Percentiles rank a stretch among this genome's conserved stretches.
Conservation (phyloP, 2,329 filamentous ascomycete species). For the Fusarium guadeloupense region DNA sequence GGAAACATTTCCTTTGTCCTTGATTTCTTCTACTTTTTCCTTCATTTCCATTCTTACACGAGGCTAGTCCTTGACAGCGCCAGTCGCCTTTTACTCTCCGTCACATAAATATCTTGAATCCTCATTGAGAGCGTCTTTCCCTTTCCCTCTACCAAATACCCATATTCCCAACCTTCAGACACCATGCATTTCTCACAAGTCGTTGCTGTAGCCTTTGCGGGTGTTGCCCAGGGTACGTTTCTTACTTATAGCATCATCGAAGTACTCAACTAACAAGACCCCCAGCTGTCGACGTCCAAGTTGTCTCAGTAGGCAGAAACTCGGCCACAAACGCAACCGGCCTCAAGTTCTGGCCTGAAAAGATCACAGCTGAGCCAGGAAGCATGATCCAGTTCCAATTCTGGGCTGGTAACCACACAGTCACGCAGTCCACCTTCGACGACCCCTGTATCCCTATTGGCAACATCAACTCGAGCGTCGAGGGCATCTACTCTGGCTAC, state of each 20-base stretch:
- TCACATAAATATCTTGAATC: neutral
- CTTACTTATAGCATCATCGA: neutral
- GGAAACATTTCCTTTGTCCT: constrained; percentile 42
- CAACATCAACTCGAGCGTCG: constrained; percentile 59
- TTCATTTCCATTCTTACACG: constrained; percentile 37
- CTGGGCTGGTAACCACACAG: constrained; percentile 76
- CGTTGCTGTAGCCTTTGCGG: constrained; percentile 57
- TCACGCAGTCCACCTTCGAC: constrained; percentile 80
- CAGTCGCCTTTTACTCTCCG: constrained; percentile 40
- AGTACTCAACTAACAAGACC: constrained; percentile 15
- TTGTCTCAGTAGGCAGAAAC: constrained; percentile 69
- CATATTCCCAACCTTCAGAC: constrained; percentile 44
- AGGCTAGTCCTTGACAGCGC: constrained; percentile 48
- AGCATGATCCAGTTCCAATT: constrained; percentile 75
- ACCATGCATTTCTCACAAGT: constrained; percentile 63
- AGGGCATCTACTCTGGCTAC: constrained; percentile 74
- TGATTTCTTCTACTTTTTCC: constrained; percentile 39
- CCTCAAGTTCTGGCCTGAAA: constrained; percentile 72
- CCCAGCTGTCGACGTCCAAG: constrained; percentile 60
- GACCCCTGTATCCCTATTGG: constrained; percentile 72
- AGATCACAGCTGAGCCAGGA: constrained; percentile 69
- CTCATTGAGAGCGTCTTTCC: constrained; percentile 39
- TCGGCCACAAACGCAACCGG: constrained; percentile 58
- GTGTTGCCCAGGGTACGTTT: constrained; percentile 57
- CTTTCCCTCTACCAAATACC: constrained; percentile 30